Base-by-base conservation (phyloP, 257 asterid genomes). In the Capsicum baccatum region DNA sequence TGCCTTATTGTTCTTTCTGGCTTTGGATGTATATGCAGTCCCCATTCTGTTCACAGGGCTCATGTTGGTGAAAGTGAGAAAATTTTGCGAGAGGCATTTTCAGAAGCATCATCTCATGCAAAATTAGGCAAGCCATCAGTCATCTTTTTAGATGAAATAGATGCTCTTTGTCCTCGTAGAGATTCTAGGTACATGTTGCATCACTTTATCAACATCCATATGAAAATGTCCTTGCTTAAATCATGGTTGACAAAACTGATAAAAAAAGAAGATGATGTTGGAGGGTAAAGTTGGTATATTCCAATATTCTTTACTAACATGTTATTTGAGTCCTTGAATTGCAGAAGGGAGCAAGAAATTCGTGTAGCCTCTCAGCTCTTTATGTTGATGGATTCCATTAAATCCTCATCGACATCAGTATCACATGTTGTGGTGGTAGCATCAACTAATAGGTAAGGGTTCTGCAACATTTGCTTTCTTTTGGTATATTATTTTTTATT, bases 51-150 rank as follows among this genome's bases (percentile, higher is more conserved):
- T 81, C 97, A 90, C 84, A 90, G 93, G 80, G 83, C 96, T 69
- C 91, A 94, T 91, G 97, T 94, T 42, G 98, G 98, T 85, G 99
- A 96, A 88, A 94, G 98, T 83, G 98, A 93, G 92, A 91, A 88
- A 89, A 84, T 91, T 83, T 88, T 96, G 89, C 89, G 99, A 57
- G 97, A 93, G 81, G 92, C 98, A 83, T 96, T 96, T 88, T 86
- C 94, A 70, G 93, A 94, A 86, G 99, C 98, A 81, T 90, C 89
- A 63, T 59, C 91, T 89, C 93, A 89, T 79, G 94, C 94, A 66
- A 91, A 89, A 84, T 86, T 86, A 33, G 97, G 98, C 76, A 96
- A 94, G 83, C 97, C 98, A 48, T 91, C 98, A 3, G 97, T 96
- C 88, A 88, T 96, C 89, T 96, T 96, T 80, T 91, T 96, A 50